phyloP scores from a whole-genome alignment of 805 yeast species.

The Ogataea sp. region DNA sequence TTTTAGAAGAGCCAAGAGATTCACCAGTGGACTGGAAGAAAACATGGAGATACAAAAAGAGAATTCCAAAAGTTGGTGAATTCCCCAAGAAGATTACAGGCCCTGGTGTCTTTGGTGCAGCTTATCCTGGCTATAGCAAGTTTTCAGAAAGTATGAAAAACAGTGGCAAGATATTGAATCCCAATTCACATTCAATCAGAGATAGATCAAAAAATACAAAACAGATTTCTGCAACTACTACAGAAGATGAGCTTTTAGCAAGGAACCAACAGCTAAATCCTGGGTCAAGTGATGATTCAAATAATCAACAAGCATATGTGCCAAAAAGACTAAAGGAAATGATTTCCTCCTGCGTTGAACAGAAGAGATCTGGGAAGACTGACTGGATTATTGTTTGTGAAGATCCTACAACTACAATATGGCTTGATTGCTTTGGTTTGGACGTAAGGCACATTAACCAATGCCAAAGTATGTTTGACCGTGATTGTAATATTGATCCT shows the following conservation, averaged over 20 bases:
- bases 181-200: background rate
- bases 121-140: background rate
- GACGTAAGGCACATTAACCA: conserved; percentile 43
- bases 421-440: conserved; percentile 50
- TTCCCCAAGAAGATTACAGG: conserved; percentile 13
- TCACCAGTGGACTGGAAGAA: conserved; percentile 43
- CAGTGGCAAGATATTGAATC: background rate
- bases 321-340: conserved; percentile 48
- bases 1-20: conserved; percentile 34
- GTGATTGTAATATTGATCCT: background rate
- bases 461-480: conserved; percentile 35
- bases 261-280: conserved; percentile 1
- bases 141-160: background rate
- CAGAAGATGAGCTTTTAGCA: conserved; percentile 5
- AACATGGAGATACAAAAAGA: conserved; percentile 35
- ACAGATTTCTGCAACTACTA: conserved; percentile 1
- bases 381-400: conserved; percentile 58
- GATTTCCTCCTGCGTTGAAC: conserved; percentile 51
- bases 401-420: conserved; percentile 41
- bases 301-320: conserved; percentile 28
- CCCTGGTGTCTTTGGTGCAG: conserved; percentile 8
- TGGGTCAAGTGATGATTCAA: background rate
- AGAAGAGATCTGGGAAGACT: conserved; percentile 23
- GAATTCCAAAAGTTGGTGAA: conserved; percentile 35
- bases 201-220: background rate